These are phyloP conservation scores for Cercospora berteroae DNA, from an alignment of 2,329 filamentous ascomycete genomes.

Conservation along the genomic window DNA sequence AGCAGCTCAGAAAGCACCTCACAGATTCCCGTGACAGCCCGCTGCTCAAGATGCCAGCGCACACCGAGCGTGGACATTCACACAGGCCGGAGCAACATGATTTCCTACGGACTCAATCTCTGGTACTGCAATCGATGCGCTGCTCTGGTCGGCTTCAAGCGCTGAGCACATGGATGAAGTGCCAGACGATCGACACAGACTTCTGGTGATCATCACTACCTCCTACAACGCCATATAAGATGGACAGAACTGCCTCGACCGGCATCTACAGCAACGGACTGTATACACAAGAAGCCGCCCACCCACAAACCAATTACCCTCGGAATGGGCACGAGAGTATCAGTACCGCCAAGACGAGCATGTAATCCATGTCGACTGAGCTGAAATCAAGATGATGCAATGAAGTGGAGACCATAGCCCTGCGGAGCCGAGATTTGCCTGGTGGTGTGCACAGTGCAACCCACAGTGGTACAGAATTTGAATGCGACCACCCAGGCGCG, in stretches of 20 bases:
- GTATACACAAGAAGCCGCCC: not conserved
- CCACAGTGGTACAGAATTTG: not conserved
- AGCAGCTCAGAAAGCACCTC: slow-evolving; percentile 24
- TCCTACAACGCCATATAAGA: not conserved
- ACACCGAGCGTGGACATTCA: slow-evolving; percentile 36
- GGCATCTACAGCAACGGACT: not conserved
- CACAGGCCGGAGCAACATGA: slow-evolving; percentile 40
- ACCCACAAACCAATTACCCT: not conserved
- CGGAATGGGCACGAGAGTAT: not conserved
- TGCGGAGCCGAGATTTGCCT: not conserved
- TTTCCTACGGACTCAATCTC: slow-evolving; percentile 39
- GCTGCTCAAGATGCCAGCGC: slow-evolving; percentile 40
- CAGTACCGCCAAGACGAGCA: not conserved
- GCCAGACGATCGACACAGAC: not conserved
- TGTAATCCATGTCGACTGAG: not conserved
- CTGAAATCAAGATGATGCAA: not conserved
- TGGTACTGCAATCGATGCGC: slow-evolving; percentile 42
- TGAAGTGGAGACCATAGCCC: not conserved
- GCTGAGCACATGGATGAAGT: slow-evolving; percentile 22
- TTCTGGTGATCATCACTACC: not conserved
- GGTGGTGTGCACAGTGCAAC: not conserved
- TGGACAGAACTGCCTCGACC: not conserved
- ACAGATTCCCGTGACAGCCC: slow-evolving; percentile 29
- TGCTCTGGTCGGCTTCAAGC: slow-evolving; percentile 37
- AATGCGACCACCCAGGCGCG: not conserved